A percentile compares a stretch with the other conserved stretches of the same genome.
These are phyloP conservation scores for Pseudogymnoascus sp. DNA, from an alignment of 2,329 filamentous ascomycete species.

Conservation along the genomic window DNA sequence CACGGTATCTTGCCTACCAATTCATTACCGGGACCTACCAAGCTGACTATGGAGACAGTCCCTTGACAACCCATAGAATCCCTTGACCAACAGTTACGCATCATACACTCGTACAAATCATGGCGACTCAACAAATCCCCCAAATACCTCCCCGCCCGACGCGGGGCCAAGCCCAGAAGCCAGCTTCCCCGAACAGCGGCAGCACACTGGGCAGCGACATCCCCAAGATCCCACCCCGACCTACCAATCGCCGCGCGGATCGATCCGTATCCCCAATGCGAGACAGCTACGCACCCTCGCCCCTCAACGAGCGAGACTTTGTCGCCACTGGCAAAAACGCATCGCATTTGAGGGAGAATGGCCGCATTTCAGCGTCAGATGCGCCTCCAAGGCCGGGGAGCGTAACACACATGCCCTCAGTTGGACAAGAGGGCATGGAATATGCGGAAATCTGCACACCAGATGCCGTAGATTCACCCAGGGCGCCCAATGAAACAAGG, in stretches of 20 bases:
- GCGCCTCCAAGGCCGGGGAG: constrained; percentile 58
- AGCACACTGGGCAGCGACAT: constrained; percentile 33
- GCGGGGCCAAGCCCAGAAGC: constrained; percentile 40
- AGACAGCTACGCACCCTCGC: constrained; percentile 75
- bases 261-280: constrained; percentile 70
- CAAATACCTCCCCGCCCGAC: constrained; percentile 55
- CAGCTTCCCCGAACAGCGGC: constrained; percentile 30
- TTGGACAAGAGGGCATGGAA: constrained; percentile 85
- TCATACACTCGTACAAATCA: constrained; percentile 13
- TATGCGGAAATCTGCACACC: constrained; percentile 55
- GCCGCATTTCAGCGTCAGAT: constrained; percentile 31
- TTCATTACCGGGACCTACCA: not conserved
- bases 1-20: not conserved
- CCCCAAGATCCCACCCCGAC: constrained; percentile 74
- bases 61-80: not conserved
- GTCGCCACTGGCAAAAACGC: constrained; percentile 28
- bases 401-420: constrained; percentile 65
- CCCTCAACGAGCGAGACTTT: constrained; percentile 63
- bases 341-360: constrained; percentile 31
- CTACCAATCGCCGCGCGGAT: constrained; percentile 53
- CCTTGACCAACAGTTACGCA: not conserved
- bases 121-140: constrained; percentile 38
- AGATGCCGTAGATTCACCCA: not conserved
- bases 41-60: constrained; percentile 3
- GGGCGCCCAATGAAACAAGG: constrained; percentile 51